Percentiles rank a stretch among this genome's conserved stretches.
Conservation (phyloP, 1,139 yeast species). For the Hemisphaericaspora subhashii region DNA sequence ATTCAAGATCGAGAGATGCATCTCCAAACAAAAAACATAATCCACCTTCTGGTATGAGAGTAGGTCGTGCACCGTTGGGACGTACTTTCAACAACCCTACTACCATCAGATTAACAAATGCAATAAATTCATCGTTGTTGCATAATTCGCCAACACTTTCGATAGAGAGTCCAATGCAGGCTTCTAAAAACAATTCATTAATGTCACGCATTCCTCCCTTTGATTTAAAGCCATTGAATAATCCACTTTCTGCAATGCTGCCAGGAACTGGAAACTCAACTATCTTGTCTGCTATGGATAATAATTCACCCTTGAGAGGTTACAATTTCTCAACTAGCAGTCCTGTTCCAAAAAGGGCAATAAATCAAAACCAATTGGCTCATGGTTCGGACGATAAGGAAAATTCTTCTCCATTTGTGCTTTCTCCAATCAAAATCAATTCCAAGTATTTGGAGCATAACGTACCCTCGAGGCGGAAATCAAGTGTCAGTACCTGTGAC, state of each 20-base stretch:
- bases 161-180: constrained; percentile 21
- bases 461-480: constrained; percentile 8
- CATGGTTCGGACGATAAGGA: constrained; percentile 17
- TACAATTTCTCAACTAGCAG: background rate
- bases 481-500: constrained; percentile 29
- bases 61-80: background rate
- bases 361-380: background rate
- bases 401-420: constrained; percentile 13
- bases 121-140: constrained; percentile 17
- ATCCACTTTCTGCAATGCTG: constrained; percentile 28
- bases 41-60: background rate
- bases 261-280: constrained; percentile 17
- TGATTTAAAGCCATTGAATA: constrained; percentile 31
- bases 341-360: background rate
- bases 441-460: constrained; percentile 5
- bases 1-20: constrained; percentile 4
- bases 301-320: constrained; percentile 1
- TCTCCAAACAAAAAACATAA: constrained; percentile 6
- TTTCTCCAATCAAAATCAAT: constrained; percentile 13
- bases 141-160: constrained; percentile 10
- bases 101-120: constrained; percentile 20
- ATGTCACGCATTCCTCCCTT: constrained; percentile 15
- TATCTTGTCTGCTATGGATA: constrained; percentile 8
- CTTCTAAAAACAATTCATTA: constrained; percentile 13
- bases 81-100: constrained; percentile 17